These are phyloP conservation scores for Cladosporium oxysporum DNA, from an alignment of 2,329 filamentous ascomycete species.

Conservation along the genomic window DNA sequence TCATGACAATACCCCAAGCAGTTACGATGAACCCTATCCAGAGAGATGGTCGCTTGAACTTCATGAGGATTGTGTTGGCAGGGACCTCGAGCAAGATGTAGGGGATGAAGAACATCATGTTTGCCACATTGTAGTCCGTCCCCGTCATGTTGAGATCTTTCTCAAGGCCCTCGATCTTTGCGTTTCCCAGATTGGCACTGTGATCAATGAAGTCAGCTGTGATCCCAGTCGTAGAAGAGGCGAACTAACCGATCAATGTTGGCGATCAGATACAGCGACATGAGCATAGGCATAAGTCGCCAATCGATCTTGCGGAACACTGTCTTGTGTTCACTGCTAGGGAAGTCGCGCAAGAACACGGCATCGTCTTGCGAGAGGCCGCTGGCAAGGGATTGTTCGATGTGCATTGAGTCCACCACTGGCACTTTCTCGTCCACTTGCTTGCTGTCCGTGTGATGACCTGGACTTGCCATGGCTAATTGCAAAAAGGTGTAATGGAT, in stretches of 20 bases:
- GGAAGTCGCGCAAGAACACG: constrained; percentile 30
- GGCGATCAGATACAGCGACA: constrained; percentile 60
- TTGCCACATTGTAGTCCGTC: constrained; percentile 4
- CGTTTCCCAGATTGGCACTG: constrained; percentile 38
- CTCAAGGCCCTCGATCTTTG: constrained; percentile 39
- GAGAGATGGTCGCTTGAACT: constrained; percentile 49
- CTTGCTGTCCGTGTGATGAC: neutral
- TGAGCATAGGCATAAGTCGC: constrained; percentile 61
- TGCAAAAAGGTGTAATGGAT: neutral
- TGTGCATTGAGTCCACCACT: neutral
- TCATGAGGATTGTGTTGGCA: constrained; percentile 41
- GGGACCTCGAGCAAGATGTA: constrained; percentile 41
- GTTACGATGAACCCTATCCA: constrained; percentile 36
- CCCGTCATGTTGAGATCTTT: constrained; percentile 37
- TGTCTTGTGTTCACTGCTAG: constrained; percentile 39
- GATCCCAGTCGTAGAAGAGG: neutral
- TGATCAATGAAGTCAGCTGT: neutral
- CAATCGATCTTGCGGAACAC: constrained; percentile 57
- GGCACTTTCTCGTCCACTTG: neutral
- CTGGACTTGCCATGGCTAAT: neutral
- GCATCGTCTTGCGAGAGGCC: constrained; percentile 29
- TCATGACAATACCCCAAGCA: constrained; percentile 34
- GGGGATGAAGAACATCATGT: constrained; percentile 40
- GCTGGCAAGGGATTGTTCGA: neutral
- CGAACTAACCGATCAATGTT: constrained; percentile 48